Evolutionary conservation across 768 basidiomycete genomes (phyloP).

Genomic region (Lactarius psammicola): DNA sequence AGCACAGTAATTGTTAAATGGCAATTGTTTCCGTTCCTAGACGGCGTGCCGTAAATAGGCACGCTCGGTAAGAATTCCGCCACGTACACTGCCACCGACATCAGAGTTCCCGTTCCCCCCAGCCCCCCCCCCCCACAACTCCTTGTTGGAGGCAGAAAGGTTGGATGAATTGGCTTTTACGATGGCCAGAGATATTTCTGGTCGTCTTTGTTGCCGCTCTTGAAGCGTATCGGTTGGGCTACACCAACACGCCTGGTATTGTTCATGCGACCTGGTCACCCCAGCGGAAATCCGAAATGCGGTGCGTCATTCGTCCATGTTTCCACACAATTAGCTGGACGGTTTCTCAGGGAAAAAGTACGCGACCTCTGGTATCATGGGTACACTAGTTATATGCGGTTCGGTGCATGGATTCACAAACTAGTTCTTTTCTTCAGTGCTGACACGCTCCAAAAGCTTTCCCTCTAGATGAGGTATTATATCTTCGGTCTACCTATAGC

Average conservation of each 20-base stretch:
- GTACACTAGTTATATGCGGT: conserved; percentile 82
- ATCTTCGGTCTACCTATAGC: conserved; percentile 14
- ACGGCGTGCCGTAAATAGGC: not conserved
- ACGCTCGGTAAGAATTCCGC: conserved; percentile 3
- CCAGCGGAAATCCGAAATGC: conserved; percentile 53
- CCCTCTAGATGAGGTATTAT: conserved; percentile 73
- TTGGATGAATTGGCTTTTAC: conserved; percentile 43
- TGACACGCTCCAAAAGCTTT: conserved; percentile 53
- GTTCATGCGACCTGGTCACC: conserved; percentile 47
- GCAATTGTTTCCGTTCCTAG: not conserved
- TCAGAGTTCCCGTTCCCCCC: not conserved
- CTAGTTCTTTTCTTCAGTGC: conserved; percentile 17
- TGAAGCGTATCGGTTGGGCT: conserved; percentile 32
- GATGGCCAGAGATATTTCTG: conserved; percentile 52
- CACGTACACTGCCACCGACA: conserved; percentile 1
- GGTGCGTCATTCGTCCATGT: conserved; percentile 41
- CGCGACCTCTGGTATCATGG: conserved; percentile 89
- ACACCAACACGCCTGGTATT: conserved; percentile 14
- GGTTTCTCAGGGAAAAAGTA: conserved; percentile 54
- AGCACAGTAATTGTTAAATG: no score
- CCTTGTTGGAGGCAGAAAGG: conserved; percentile 25
- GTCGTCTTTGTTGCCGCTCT: conserved; percentile 41
- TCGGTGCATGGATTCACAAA: conserved; percentile 48
- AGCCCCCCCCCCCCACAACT: conserved; percentile 12
- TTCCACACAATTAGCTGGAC: not conserved